phyloP scores from a whole-genome alignment of 371 early-diverging fungal genomes.

The Saksenaea oblongispora region DNA sequence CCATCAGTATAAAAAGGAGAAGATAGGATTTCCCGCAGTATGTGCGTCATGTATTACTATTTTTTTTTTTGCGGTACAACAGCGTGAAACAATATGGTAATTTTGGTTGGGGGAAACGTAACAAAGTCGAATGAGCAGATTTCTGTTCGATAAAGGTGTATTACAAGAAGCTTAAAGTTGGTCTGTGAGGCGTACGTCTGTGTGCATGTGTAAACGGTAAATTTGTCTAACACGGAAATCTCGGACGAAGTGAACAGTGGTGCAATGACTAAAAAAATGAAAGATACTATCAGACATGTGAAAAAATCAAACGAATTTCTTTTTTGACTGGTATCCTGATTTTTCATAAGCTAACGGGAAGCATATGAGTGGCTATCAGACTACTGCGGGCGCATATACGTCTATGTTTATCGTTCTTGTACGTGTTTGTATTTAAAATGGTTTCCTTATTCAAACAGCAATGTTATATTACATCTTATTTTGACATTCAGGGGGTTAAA shows the following conservation, averaged over 20 bases:
- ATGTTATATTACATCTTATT: neutral
- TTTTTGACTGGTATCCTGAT: neutral
- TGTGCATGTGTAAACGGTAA: neutral
- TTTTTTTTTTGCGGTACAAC: neutral
- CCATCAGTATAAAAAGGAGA: neutral
- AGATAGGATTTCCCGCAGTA: neutral
- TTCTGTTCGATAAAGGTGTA: neutral
- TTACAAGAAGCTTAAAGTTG: neutral
- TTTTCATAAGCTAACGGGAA: neutral
- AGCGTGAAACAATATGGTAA: neutral
- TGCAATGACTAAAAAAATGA: slow-evolving; percentile 1
- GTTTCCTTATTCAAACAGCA: neutral
- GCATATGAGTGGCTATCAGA: neutral
- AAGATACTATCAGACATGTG: neutral
- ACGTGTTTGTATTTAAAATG: neutral
- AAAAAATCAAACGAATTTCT: neutral
- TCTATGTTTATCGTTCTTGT: neutral
- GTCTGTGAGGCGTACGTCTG: neutral
- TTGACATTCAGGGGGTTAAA: neutral
- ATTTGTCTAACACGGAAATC: neutral
- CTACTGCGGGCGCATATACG: neutral
- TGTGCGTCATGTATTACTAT: neutral
- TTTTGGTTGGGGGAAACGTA: neutral
- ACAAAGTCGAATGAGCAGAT: neutral
- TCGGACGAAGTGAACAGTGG: neutral